A percentile compares a stretch with the other conserved stretches of the same genome.
Evolutionary conservation across 176 grass and related monocot genomes (phyloP).

Genomic region (Chrysopogon serrulatus): DNA sequence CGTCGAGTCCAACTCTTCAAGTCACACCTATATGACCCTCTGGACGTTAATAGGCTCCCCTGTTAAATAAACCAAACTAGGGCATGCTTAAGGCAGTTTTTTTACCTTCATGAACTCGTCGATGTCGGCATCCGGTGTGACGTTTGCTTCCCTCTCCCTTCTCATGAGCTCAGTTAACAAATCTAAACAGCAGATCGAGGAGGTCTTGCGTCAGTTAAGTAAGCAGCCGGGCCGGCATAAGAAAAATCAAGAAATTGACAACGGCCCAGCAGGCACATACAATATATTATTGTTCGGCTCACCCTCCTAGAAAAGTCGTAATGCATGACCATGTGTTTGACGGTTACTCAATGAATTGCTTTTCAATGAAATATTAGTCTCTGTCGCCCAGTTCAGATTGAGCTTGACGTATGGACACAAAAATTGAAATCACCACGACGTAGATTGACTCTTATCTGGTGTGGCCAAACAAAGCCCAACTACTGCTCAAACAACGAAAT

Average conservation of each 20-base stretch:
- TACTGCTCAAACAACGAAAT: no score
- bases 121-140: constrained; percentile 52
- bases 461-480: no score
- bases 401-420: background rate
- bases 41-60: background rate
- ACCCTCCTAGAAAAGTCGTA: background rate
- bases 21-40: no score
- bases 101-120: constrained; percentile 66
- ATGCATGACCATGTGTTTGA: background rate
- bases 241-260: background rate
- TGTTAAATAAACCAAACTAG: background rate
- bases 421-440: background rate
- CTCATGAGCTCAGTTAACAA: constrained; percentile 51
- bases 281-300: background rate
- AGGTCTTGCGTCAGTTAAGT: background rate
- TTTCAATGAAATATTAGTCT: no score
- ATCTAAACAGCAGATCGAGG: constrained; percentile 24
- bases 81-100: background rate
- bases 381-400: no score
- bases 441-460: no score
- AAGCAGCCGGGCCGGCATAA: background rate
- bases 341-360: no score
- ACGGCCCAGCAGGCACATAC: background rate
- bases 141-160: constrained; percentile 42
- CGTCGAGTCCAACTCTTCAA: no score